These are phyloP conservation scores for Radiomyces spectabilis DNA, from an alignment of 192 early-diverging fungal genomes.

Conservation along the genomic window DNA sequence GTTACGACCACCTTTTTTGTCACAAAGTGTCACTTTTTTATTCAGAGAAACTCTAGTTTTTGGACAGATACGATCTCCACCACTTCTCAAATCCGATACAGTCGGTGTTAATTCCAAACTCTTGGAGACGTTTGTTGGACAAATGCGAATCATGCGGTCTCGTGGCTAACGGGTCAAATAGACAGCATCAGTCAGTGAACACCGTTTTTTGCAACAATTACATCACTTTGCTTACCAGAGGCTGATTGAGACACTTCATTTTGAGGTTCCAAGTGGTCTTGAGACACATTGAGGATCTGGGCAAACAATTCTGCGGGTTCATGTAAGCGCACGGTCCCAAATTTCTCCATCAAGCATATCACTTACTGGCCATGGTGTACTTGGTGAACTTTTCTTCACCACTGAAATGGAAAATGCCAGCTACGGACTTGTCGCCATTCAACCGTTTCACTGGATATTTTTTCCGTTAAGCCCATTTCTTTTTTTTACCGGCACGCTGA, in stretches of 20 bases:
- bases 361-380: constrained; percentile 63
- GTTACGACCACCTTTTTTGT: too few relatives aligned
- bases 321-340: background rate
- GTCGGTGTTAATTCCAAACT: constrained; percentile 42
- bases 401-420: constrained; percentile 57
- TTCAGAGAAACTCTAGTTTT: too few relatives aligned
- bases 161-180: constrained; percentile 29
- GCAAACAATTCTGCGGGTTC: constrained; percentile 38
- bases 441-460: background rate
- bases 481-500: background rate
- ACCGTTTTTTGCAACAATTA: background rate
- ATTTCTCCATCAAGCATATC: background rate
- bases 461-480: background rate
- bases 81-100: constrained; percentile 49
- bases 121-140: constrained; percentile 49
- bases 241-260: constrained; percentile 25
- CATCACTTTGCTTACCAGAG: background rate
- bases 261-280: constrained; percentile 42
- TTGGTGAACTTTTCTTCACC: constrained; percentile 55
- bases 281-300: constrained; percentile 29
- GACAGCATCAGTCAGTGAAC: background rate
- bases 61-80: constrained; percentile 27
- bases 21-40: too few relatives aligned
- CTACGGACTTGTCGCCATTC: constrained; percentile 25
- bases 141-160: constrained; percentile 60